Conservation (phyloP, 2,329 filamentous ascomycete species). For the Aspergillus phoenicis region DNA sequence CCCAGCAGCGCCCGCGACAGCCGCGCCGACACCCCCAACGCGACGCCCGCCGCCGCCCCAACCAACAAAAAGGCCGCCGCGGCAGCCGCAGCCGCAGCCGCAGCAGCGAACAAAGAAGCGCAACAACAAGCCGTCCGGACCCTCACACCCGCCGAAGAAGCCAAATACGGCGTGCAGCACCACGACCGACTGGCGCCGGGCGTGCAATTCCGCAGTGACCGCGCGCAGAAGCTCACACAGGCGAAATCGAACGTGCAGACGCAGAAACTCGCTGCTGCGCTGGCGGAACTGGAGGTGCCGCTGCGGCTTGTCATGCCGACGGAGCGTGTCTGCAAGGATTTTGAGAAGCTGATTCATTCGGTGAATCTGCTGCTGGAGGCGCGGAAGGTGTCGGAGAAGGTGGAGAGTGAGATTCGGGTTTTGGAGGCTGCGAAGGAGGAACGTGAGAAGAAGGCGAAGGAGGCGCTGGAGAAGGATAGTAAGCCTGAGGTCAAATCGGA, state of each 20-base stretch:
- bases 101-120: slow-evolving; percentile 37
- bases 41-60: slow-evolving; percentile 21
- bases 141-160: slow-evolving; percentile 74
- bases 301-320: slow-evolving; percentile 53
- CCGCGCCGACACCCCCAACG: slow-evolving; percentile 42
- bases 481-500: slow-evolving; percentile 40
- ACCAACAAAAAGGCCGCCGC: slow-evolving; percentile 43
- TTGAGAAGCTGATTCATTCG: slow-evolving; percentile 51
- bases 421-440: slow-evolving; percentile 47
- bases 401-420: slow-evolving; percentile 52
- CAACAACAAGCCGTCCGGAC: slow-evolving; percentile 65
- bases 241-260: slow-evolving; percentile 55
- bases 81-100: slow-evolving; percentile 40
- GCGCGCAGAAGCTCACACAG: slow-evolving; percentile 52
- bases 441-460: slow-evolving; percentile 39
- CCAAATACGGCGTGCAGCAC: slow-evolving; percentile 79
- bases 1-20: slow-evolving; percentile 42
- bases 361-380: slow-evolving; percentile 52
- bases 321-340: slow-evolving; percentile 52
- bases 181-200: slow-evolving; percentile 84
- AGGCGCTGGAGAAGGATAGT: slow-evolving; percentile 29
- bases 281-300: slow-evolving; percentile 52
- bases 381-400: slow-evolving; percentile 51
- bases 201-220: slow-evolving; percentile 79
- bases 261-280: slow-evolving; percentile 50